These are phyloP conservation scores for Tagetes erecta DNA, from an alignment of 129 eudicot species.

Conservation along the genomic window DNA sequence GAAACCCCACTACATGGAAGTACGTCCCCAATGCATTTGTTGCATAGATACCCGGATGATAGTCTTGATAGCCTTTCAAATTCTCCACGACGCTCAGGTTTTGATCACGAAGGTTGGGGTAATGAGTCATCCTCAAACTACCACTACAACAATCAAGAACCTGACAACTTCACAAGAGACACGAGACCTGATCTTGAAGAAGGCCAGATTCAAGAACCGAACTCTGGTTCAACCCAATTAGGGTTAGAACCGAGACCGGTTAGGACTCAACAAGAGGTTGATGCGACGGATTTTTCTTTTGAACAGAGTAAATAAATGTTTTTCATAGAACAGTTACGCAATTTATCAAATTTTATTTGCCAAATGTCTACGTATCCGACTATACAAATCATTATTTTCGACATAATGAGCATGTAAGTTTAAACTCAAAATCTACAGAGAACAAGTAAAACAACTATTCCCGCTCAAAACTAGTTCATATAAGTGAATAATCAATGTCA, in stretches of 20 bases:
- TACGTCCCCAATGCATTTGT: constrained; percentile 52
- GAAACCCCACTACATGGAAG: constrained; percentile 52
- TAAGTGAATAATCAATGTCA: neutral
- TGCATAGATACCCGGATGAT: constrained; percentile 39
- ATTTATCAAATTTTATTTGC: neutral
- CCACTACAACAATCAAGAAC: neutral
- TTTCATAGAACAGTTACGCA: neutral
- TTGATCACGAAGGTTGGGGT: constrained; percentile 41
- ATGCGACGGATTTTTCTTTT: constrained; percentile 40
- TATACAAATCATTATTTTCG: neutral
- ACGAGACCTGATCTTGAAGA: constrained; percentile 20
- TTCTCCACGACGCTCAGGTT: constrained; percentile 41
- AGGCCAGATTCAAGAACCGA: constrained; percentile 27
- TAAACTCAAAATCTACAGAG: neutral
- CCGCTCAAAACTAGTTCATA: neutral
- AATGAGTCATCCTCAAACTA: constrained; percentile 31
- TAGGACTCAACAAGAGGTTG: constrained; percentile 36
- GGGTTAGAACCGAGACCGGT: constrained; percentile 19
- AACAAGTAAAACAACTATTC: neutral
- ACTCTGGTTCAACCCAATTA: constrained; percentile 13
- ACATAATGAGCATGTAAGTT: constrained; percentile 15
- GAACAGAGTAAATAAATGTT: constrained; percentile 8
- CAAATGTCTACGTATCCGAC: neutral
- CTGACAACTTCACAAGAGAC: constrained; percentile 13
- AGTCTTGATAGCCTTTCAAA: constrained; percentile 34